These are phyloP conservation scores for Elymus sibiricus DNA, from an alignment of 176 grass and related monocot species.

Conservation along the genomic window DNA sequence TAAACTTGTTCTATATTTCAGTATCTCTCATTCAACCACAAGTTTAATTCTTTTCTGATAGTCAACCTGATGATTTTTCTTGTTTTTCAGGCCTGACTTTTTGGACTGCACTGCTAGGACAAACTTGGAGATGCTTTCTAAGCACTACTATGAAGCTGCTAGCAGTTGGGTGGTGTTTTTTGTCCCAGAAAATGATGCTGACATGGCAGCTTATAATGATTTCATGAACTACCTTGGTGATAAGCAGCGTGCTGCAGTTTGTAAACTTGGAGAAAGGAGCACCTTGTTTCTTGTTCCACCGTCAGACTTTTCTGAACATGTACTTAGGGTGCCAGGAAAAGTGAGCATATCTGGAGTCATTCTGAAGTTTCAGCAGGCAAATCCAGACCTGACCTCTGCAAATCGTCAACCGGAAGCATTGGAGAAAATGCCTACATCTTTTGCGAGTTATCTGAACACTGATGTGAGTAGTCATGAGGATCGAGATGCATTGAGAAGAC, in stretches of 20 bases:
- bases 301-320: slow-evolving; percentile 91
- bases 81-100: slow-evolving; percentile 72
- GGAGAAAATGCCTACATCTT: slow-evolving; percentile 18
- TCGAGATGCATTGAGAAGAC: slow-evolving; percentile 31
- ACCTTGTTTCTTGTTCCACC: slow-evolving; percentile 95
- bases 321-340: slow-evolving; percentile 93
- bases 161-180: slow-evolving; percentile 94
- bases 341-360: slow-evolving; percentile 95
- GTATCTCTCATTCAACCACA: no score
- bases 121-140: slow-evolving; percentile 87
- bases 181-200: slow-evolving; percentile 85
- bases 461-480: slow-evolving; percentile 25
- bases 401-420: slow-evolving; percentile 34
- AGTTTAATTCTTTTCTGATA: neutral
- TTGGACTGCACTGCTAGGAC: slow-evolving; percentile 89
- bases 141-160: slow-evolving; percentile 87
- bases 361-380: slow-evolving; percentile 71
- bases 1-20: no score
- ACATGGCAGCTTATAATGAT: slow-evolving; percentile 89
- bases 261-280: slow-evolving; percentile 78
- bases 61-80: slow-evolving; percentile 15
- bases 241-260: slow-evolving; percentile 90
- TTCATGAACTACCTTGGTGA: slow-evolving; percentile 98
- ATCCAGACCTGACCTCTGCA: slow-evolving; percentile 38
- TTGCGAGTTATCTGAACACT: slow-evolving; percentile 25